Base-by-base conservation (phyloP, 2,329 filamentous ascomycete genomes). In the Corniculantispora saksenae region DNA sequence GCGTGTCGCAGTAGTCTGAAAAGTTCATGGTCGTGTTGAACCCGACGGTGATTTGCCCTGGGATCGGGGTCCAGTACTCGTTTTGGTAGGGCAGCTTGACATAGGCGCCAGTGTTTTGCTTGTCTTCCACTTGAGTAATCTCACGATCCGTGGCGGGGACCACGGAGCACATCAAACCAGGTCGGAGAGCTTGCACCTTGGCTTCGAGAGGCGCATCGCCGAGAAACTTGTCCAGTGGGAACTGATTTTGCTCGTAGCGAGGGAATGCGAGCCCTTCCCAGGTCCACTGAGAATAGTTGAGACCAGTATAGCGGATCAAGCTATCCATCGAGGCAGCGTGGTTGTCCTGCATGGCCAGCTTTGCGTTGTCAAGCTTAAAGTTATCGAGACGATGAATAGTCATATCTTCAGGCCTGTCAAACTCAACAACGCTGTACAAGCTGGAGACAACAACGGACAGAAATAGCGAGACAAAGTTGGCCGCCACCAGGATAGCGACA, bases 201-300 rank as follows among this genome's bases (percentile, higher is more conserved):
- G 66, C 63, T 19, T 58, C 64, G 15, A 72, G 53, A 4, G 67
- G 68, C 2, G 64, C 58, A 19, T 67, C 54, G 13, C 60, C 58
- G 2, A 40, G 43, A 3, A 58, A 66, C n/a, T 61, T 35, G 25
- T 68, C 66, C 9, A 40, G 56, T 25, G 66, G 38, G 2, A 61
- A 51, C 7, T 64, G 45, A 3, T 61, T 64, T 13, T 65, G 67
- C 12, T 66, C 63, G 29, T 68, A 69, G 10, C 66, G 51, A 48
- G 70, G 70, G 60, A 76, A 71, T 2, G 69, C 73, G 2, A 77
- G 68, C 17, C 74, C 70, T 19, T 70, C 66, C 40, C 73, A 73
- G 3, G 73, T 75, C 74, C 74, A 76, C 48, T 71, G 66, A 0
- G 74, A 73, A 43, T 75, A 72, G 5, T 72, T 67, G n/a, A 76